Conservation (phyloP, 1,284 basidiomycete species). For the Ganoderma resinaceum region DNA sequence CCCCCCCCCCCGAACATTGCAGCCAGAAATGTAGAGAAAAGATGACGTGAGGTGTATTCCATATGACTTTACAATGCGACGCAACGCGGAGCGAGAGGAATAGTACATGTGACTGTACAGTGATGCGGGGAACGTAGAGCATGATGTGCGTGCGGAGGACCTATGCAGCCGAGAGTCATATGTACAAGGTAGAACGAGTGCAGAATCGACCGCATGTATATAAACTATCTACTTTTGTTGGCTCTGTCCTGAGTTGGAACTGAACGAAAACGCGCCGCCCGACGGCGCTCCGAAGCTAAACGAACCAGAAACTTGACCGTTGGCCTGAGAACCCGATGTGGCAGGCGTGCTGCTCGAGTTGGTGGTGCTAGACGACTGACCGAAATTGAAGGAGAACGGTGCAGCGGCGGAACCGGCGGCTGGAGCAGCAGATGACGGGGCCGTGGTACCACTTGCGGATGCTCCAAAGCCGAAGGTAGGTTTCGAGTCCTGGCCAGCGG, state of each 20-base stretch:
- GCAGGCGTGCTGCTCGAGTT: constrained; percentile 10
- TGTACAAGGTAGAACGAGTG: constrained; percentile 16
- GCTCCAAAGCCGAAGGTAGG: constrained; percentile 14
- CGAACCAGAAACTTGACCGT: constrained; percentile 31
- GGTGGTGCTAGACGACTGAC: constrained; percentile 19
- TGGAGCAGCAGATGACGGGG: constrained; percentile 5
- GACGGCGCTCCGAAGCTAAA: constrained; percentile 25
- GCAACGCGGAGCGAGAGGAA: background rate
- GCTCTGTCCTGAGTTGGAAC: constrained; percentile 28
- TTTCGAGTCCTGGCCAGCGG: constrained; percentile 2
- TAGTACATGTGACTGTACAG: constrained; percentile 1
- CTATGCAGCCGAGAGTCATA: background rate
- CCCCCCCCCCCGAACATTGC: background rate
- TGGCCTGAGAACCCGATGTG: background rate
- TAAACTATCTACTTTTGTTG: constrained; percentile 31
- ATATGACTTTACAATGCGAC: constrained; percentile 13
- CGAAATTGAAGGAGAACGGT: constrained; percentile 34
- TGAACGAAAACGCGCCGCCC: constrained; percentile 43
- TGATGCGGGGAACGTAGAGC: constrained; percentile 10
- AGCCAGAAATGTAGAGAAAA: background rate
- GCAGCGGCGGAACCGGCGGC: constrained; percentile 24
- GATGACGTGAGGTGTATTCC: background rate
- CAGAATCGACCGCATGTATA: constrained; percentile 3
- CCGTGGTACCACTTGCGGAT: background rate
- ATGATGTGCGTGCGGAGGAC: background rate